Conservation (phyloP, 2,329 filamentous ascomycete species). For the Phialemoniopsis sp. region DNA sequence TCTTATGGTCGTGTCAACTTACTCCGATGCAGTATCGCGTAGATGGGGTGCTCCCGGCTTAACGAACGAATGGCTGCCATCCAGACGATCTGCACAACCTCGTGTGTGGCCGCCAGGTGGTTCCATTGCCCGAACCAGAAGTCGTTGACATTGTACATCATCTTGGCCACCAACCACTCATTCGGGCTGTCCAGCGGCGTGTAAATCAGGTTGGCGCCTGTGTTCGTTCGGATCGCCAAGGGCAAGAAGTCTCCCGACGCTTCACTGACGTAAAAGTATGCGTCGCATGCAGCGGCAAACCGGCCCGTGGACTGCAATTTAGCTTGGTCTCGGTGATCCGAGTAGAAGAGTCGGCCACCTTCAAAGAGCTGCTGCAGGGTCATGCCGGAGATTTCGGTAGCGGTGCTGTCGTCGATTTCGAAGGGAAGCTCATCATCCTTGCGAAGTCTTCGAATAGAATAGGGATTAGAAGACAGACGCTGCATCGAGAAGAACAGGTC, state of each 20-base stretch:
- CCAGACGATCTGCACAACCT: slow-evolving; percentile 35
- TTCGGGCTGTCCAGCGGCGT: slow-evolving; percentile 35
- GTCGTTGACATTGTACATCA: slow-evolving; percentile 43
- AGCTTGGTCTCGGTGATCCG: slow-evolving; percentile 32
- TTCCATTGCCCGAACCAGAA: slow-evolving; percentile 37
- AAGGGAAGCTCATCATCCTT: slow-evolving; percentile 28
- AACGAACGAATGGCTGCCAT: slow-evolving; percentile 40
- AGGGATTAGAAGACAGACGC: slow-evolving; percentile 36
- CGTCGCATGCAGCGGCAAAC: slow-evolving; percentile 36
- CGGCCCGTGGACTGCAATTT: slow-evolving; percentile 16
- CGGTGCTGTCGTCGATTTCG: slow-evolving; percentile 21
- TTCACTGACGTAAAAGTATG: slow-evolving; percentile 40
- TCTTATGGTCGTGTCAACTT: slow-evolving; percentile 4
- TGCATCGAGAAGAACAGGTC: slow-evolving; percentile 45
- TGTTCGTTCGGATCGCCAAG: slow-evolving; percentile 42
- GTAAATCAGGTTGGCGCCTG: slow-evolving; percentile 34
- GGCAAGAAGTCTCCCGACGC: slow-evolving; percentile 38
- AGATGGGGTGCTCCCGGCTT: slow-evolving; percentile 38
- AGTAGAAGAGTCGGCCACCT: slow-evolving; percentile 34
- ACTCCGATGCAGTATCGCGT: slow-evolving; percentile 29
- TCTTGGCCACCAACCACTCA: slow-evolving; percentile 49
- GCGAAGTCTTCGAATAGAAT: slow-evolving; percentile 26
- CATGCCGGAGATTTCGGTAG: slow-evolving; percentile 21
- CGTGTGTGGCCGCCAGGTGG: slow-evolving; percentile 38
- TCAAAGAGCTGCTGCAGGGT: slow-evolving; percentile 24